Evolutionary conservation across 2,329 filamentous ascomycete genomes (phyloP).

Genomic region (Ophiobolus disseminans): DNA sequence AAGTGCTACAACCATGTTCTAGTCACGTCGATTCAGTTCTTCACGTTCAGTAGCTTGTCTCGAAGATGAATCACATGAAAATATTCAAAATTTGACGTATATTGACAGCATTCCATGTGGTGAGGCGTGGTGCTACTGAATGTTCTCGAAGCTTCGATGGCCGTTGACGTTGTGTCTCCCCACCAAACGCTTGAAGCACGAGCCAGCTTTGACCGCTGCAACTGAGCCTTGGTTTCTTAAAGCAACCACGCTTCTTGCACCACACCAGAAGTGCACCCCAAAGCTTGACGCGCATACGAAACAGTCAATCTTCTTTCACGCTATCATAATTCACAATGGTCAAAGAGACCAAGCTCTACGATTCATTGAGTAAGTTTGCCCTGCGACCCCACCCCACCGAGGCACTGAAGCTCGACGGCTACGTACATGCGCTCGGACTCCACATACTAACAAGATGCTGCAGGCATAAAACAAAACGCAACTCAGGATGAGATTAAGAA

Average conservation of each 20-base stretch:
- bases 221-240: constrained; percentile 36
- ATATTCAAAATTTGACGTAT: constrained; percentile 11
- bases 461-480: constrained; percentile 75
- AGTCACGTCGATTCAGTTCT: constrained; percentile 28
- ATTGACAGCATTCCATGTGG: constrained; percentile 6
- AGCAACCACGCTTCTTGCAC: constrained; percentile 30
- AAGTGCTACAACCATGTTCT: constrained; percentile 29
- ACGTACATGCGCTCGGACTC: constrained; percentile 7
- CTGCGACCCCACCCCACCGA: constrained; percentile 27
- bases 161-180: constrained; percentile 33
- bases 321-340: constrained; percentile 69
- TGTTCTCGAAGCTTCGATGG: constrained; percentile 48
- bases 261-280: constrained; percentile 17
- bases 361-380: constrained; percentile 66
- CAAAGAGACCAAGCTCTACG: constrained; percentile 94
- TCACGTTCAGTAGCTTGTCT: constrained; percentile 25
- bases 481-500: constrained; percentile 97
- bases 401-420: constrained; percentile 14
- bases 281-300: constrained; percentile 18
- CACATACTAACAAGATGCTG: constrained; percentile 27
- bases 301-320: constrained; percentile 13
- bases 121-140: constrained; percentile 28
- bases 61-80: constrained; percentile 19
- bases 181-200: constrained; percentile 20
- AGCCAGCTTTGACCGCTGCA: constrained; percentile 32